Evolutionary conservation across 1,139 yeast species (phyloP).

Genomic region (Protomyces gravidus): DNA sequence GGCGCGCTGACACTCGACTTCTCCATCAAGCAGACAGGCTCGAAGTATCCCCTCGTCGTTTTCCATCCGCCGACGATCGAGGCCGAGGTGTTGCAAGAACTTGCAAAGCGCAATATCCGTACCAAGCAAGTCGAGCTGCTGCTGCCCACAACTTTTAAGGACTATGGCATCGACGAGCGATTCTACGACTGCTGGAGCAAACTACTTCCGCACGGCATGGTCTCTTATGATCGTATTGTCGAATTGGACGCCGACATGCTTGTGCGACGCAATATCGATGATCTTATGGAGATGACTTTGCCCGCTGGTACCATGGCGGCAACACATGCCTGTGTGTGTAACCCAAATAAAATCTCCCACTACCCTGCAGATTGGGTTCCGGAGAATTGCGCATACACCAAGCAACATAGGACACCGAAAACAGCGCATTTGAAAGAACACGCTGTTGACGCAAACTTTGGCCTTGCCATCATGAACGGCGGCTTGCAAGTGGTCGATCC

Average conservation of each 20-base stretch:
- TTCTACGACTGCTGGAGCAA: slow-evolving; percentile 60
- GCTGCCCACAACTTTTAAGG: slow-evolving; percentile 46
- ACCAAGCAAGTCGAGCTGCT: slow-evolving; percentile 45
- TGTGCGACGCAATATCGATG: slow-evolving; percentile 54
- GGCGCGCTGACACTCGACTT: slow-evolving; percentile 51
- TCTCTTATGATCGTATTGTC: slow-evolving; percentile 50
- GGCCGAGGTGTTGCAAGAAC: slow-evolving; percentile 43
- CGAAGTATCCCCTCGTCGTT: slow-evolving; percentile 51
- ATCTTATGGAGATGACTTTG: slow-evolving; percentile 48
- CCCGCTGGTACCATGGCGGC: slow-evolving; percentile 49
- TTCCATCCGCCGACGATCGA: slow-evolving; percentile 48
- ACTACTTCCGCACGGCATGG: slow-evolving; percentile 50
- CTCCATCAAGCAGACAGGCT: slow-evolving; percentile 44
- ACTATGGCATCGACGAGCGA: slow-evolving; percentile 48
- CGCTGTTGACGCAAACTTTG: slow-evolving; percentile 46
- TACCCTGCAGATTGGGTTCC: slow-evolving; percentile 53
- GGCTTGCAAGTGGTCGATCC: slow-evolving; percentile 53
- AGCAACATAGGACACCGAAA: slow-evolving; percentile 36
- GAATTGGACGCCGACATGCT: slow-evolving; percentile 58
- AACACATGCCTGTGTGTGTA: slow-evolving; percentile 58
- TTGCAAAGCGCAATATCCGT: slow-evolving; percentile 45
- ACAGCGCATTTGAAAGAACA: slow-evolving; percentile 36
- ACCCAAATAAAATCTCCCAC: slow-evolving; percentile 50
- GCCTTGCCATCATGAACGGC: slow-evolving; percentile 52
- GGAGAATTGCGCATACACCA: slow-evolving; percentile 50